Percentiles rank a stretch among this genome's conserved stretches.
These are phyloP conservation scores for Plantago elongata DNA, from an alignment of 257 asterid species.

Conservation along the genomic window DNA sequence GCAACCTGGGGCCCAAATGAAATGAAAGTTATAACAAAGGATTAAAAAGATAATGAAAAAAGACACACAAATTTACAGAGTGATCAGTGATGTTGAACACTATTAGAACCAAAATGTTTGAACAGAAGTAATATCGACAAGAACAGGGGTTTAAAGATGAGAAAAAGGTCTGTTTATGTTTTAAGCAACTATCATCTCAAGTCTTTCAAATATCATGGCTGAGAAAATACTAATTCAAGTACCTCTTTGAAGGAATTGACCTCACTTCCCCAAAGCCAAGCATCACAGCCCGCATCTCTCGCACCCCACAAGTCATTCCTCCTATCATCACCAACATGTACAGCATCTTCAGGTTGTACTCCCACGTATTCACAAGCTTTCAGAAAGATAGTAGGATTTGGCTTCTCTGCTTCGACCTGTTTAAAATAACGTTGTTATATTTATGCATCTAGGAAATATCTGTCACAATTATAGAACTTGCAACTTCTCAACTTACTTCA, in stretches of 20 bases:
- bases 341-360: constrained; percentile 89
- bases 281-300: constrained; percentile 96
- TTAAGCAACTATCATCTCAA: no score
- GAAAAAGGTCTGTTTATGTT: no score
- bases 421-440: constrained; percentile 6
- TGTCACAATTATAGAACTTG: neutral
- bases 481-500: constrained; percentile 48
- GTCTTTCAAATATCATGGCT: no score
- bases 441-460: neutral
- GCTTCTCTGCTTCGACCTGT: constrained; percentile 99
- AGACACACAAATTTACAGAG: neutral
- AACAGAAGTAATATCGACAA: neutral
- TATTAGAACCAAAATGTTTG: neutral
- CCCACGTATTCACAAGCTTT: constrained; percentile 94
- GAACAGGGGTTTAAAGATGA: no score
- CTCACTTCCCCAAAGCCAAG: constrained; percentile 99
- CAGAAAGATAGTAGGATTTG: constrained; percentile 85
- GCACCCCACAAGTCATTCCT: constrained; percentile 99
- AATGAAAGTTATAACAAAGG: neutral
- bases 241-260: constrained; percentile 94
- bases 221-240: neutral
- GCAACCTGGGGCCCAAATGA: constrained; percentile 58
- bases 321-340: constrained; percentile 97
- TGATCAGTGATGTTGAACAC: neutral
- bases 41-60: neutral